phyloP scores from a whole-genome alignment of 2,329 filamentous ascomycete genomes.

The Colletotrichum falcatum region DNA sequence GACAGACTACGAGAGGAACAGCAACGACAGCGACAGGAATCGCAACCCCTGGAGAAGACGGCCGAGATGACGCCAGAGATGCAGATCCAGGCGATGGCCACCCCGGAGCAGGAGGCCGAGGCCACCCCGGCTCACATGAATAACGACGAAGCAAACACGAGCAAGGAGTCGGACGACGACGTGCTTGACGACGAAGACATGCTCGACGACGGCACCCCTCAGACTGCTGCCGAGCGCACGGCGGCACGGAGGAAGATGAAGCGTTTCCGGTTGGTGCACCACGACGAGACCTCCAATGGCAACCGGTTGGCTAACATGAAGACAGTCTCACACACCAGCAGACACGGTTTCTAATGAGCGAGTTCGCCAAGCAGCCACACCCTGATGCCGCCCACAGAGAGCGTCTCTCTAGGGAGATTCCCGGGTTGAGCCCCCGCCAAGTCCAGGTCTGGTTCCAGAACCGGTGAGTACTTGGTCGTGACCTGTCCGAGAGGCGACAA shows the following conservation, averaged over 20 bases:
- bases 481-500: slow-evolving; percentile 6
- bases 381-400: slow-evolving; percentile 93
- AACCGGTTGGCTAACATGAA: slow-evolving; percentile 49
- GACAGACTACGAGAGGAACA: slow-evolving; percentile 44
- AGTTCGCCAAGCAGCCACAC: slow-evolving; percentile 94
- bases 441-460: slow-evolving; percentile 99
- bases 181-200: slow-evolving; percentile 69
- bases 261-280: slow-evolving; percentile 74
- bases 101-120: slow-evolving; percentile 53
- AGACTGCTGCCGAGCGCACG: slow-evolving; percentile 67
- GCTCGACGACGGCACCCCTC: slow-evolving; percentile 63
- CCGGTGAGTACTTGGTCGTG: slow-evolving; percentile 68
- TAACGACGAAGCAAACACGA: slow-evolving; percentile 50
- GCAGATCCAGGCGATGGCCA: slow-evolving; percentile 53
- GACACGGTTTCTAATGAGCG: slow-evolving; percentile 97
- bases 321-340: slow-evolving; percentile 91
- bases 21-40: slow-evolving; percentile 43
- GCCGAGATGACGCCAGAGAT: slow-evolving; percentile 54
- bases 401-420: slow-evolving; percentile 88
- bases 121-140: slow-evolving; percentile 49
- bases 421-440: slow-evolving; percentile 89
- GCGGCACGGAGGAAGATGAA: slow-evolving; percentile 78
- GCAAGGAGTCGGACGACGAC: slow-evolving; percentile 64
- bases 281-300: neutral
- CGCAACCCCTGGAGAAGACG: slow-evolving; percentile 53